phyloP scores from a whole-genome alignment of 139 green algal species.

The Picochlorum sp. region DNA sequence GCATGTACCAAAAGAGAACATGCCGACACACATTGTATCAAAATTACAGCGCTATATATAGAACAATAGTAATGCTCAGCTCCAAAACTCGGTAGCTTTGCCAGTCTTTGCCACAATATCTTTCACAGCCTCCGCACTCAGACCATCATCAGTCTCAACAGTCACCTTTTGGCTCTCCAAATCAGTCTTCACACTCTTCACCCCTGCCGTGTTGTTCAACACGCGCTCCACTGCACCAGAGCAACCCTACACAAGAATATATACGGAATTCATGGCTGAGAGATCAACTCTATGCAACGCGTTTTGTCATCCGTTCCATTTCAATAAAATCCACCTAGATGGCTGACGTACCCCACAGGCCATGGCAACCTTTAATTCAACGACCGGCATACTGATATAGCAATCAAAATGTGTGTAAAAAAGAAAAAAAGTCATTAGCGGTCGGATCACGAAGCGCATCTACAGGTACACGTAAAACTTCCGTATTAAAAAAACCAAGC shows the following conservation, averaged over 20 bases:
- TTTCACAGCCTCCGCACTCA: slow-evolving; percentile 16
- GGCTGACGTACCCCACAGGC: slow-evolving; percentile 23
- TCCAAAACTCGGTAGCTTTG: slow-evolving; percentile 31
- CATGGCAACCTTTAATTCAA: slow-evolving; percentile 29
- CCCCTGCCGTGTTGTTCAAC: slow-evolving; percentile 21
- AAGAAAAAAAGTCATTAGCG: too few species aligned
- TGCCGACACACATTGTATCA: neutral
- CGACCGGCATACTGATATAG: slow-evolving; percentile 18
- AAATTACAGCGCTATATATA: neutral
- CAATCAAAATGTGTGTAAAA: neutral
- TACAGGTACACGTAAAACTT: too few species aligned
- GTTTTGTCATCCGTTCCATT: too few species aligned
- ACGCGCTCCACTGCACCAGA: slow-evolving; percentile 26
- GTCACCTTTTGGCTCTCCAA: slow-evolving; percentile 22
- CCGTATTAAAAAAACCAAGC: too few species aligned
- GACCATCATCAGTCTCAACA: neutral
- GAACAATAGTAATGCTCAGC: neutral
- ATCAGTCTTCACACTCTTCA: slow-evolving; percentile 25
- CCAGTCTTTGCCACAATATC: slow-evolving; percentile 29
- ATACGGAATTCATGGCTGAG: neutral
- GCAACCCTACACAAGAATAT: slow-evolving; percentile 21
- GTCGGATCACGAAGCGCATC: too few species aligned
- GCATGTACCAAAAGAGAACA: neutral
- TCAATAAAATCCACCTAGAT: neutral
- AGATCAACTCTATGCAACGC: too few species aligned